Evolutionary conservation across 2,329 filamentous ascomycete genomes (phyloP).

Genomic region (Dendryphion nanum): DNA sequence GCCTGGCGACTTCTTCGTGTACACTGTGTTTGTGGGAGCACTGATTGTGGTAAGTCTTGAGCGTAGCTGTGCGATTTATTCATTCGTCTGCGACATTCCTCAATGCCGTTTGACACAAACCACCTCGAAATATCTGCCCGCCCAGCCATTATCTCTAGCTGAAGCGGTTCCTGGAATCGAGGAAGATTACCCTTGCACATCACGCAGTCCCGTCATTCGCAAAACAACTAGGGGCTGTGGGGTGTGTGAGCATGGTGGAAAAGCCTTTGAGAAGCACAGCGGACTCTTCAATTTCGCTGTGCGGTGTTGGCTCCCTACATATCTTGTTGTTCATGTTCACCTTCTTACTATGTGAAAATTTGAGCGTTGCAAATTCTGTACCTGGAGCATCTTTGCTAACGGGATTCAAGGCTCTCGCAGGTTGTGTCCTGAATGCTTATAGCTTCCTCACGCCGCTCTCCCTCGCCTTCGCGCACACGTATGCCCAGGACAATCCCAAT

Average conservation of each 20-base stretch:
- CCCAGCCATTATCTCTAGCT: slow-evolving; percentile 48
- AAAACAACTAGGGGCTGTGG: slow-evolving; percentile 46
- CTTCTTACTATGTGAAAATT: background rate
- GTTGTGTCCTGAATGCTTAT: slow-evolving; percentile 50
- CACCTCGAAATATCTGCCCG: slow-evolving; percentile 63
- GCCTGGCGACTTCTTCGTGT: slow-evolving; percentile 78
- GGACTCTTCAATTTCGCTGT: slow-evolving; percentile 54
- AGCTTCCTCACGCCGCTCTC: slow-evolving; percentile 62
- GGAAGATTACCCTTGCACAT: slow-evolving; percentile 54
- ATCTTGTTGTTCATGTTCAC: slow-evolving; percentile 10
- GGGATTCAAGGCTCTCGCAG: slow-evolving; percentile 52
- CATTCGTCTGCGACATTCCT: slow-evolving; percentile 18
- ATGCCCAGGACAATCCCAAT: slow-evolving; percentile 79
- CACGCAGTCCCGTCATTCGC: slow-evolving; percentile 51
- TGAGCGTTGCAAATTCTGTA: background rate
- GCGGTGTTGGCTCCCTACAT: slow-evolving; percentile 69
- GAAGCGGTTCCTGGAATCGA: slow-evolving; percentile 56
- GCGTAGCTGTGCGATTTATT: background rate
- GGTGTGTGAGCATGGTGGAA: slow-evolving; percentile 54
- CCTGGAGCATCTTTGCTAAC: slow-evolving; percentile 24
- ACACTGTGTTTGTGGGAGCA: slow-evolving; percentile 69
- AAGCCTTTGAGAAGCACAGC: slow-evolving; percentile 52
- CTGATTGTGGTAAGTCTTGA: slow-evolving; percentile 71
- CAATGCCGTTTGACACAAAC: slow-evolving; percentile 16
- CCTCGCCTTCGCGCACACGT: slow-evolving; percentile 80